These are phyloP conservation scores for Boletellus deceptivus DNA, from an alignment of 1,284 basidiomycete genomes.

Conservation along the genomic window DNA sequence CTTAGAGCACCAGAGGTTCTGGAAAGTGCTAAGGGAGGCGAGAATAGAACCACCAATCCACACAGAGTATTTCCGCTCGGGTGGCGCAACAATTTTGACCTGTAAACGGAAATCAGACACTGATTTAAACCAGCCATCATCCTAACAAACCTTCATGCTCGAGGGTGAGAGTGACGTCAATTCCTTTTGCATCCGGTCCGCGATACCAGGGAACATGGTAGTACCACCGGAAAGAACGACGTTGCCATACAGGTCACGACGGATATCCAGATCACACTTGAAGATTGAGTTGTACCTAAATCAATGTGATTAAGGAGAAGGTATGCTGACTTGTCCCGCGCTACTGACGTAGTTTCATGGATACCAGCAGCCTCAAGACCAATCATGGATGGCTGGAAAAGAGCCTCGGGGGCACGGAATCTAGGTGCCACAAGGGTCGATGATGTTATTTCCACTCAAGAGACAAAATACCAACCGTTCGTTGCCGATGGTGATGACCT, in stretches of 20 bases:
- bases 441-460: background rate
- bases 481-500: slow-evolving; percentile 96
- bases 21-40: slow-evolving; percentile 95
- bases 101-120: slow-evolving; percentile 37
- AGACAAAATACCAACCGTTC: slow-evolving; percentile 61
- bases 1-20: slow-evolving; percentile 91
- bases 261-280: slow-evolving; percentile 80
- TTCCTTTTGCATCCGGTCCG: slow-evolving; percentile 99
- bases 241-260: slow-evolving; percentile 91
- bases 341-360: slow-evolving; percentile 85
- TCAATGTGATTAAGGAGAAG: slow-evolving; percentile 9
- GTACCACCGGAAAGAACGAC: slow-evolving; percentile 95
- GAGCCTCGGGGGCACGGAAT: slow-evolving; percentile 95
- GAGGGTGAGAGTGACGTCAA: slow-evolving; percentile 79
- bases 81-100: slow-evolving; percentile 93
- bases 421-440: slow-evolving; percentile 35
- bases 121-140: background rate
- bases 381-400: slow-evolving; percentile 95
- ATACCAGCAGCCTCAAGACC: slow-evolving; percentile 94
- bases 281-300: slow-evolving; percentile 83
- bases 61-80: slow-evolving; percentile 93
- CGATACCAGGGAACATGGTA: slow-evolving; percentile 97
- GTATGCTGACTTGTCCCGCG: background rate
- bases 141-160: slow-evolving; percentile 79
- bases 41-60: slow-evolving; percentile 99